These are phyloP conservation scores for Corylus americana DNA, from an alignment of 306 rosid species.

Conservation along the genomic window DNA sequence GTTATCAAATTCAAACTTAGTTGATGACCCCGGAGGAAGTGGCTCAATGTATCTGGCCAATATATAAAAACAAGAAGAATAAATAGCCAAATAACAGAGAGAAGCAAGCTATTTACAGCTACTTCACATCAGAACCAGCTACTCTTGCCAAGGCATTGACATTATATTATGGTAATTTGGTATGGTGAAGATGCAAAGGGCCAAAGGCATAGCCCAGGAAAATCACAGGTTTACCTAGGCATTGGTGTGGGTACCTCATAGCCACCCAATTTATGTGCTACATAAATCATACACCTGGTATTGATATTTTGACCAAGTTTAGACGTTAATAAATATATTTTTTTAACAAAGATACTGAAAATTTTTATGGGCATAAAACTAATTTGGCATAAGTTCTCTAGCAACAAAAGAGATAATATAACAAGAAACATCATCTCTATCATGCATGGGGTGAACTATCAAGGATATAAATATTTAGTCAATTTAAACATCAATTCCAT, in stretches of 20 bases:
- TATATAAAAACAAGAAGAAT: constrained; percentile 7
- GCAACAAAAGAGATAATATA: not conserved
- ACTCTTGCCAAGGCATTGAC: not conserved
- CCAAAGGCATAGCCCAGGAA: not conserved
- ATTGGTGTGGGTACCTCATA: not conserved
- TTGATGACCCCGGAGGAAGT: constrained; percentile 67
- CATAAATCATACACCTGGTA: not conserved
- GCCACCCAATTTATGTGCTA: not conserved
- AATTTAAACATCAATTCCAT: not conserved
- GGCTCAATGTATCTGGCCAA: constrained; percentile 87
- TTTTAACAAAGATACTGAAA: not conserved
- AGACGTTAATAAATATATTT: not conserved
- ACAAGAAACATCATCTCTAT: not conserved
- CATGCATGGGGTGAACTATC: not conserved
- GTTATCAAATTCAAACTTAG: constrained; percentile 96
- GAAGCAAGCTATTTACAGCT: not conserved
- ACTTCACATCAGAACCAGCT: not conserved
- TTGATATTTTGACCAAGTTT: not conserved
- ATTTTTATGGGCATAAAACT: not conserved
- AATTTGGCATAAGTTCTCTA: not conserved
- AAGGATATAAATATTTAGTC: not conserved
- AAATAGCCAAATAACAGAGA: not conserved
- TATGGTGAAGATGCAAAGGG: not conserved
- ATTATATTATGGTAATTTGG: not conserved
- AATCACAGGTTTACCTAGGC: not conserved